These are phyloP conservation scores for Fusarium continuum DNA, from an alignment of 2,329 filamentous ascomycete genomes.

Conservation along the genomic window DNA sequence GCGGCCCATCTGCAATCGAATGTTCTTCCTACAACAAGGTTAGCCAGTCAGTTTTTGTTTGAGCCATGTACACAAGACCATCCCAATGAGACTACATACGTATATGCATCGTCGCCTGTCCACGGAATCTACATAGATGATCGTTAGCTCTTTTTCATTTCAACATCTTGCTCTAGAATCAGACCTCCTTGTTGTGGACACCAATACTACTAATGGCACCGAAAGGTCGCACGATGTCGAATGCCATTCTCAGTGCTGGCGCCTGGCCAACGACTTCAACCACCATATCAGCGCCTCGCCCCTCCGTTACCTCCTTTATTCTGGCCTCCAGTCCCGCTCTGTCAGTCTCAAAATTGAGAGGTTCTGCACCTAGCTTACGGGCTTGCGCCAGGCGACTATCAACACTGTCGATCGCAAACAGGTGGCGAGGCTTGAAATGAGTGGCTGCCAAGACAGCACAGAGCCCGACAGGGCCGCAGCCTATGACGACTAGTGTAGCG, in stretches of 20 bases:
- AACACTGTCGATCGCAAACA: slow-evolving; percentile 83
- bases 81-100: slow-evolving; percentile 50
- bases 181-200: slow-evolving; percentile 77
- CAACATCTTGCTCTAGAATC: slow-evolving; percentile 15
- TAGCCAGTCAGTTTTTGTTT: slow-evolving; percentile 32
- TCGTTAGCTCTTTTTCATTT: slow-evolving; percentile 1
- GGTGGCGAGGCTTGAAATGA: slow-evolving; percentile 77
- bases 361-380: slow-evolving; percentile 78
- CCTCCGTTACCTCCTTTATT: slow-evolving; percentile 78
- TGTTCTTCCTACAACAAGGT: slow-evolving; percentile 66
- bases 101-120: slow-evolving; percentile 70
- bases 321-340: slow-evolving; percentile 71
- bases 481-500: slow-evolving; percentile 80
- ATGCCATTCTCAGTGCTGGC: slow-evolving; percentile 74
- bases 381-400: slow-evolving; percentile 79
- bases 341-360: slow-evolving; percentile 79
- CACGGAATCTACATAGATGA: slow-evolving; percentile 66
- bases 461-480: slow-evolving; percentile 86
- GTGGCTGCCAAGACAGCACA: slow-evolving; percentile 82
- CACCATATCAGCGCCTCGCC: slow-evolving; percentile 84
- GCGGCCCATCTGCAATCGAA: slow-evolving; percentile 78
- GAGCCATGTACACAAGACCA: neutral
- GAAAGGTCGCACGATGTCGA: slow-evolving; percentile 76
- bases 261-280: slow-evolving; percentile 81
- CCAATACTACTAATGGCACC: slow-evolving; percentile 79